Percentiles rank a stretch among this genome's conserved stretches.
phyloP scores from a whole-genome alignment of 495 filamentous ascomycete species.

The Chaetomium fimeti region DNA sequence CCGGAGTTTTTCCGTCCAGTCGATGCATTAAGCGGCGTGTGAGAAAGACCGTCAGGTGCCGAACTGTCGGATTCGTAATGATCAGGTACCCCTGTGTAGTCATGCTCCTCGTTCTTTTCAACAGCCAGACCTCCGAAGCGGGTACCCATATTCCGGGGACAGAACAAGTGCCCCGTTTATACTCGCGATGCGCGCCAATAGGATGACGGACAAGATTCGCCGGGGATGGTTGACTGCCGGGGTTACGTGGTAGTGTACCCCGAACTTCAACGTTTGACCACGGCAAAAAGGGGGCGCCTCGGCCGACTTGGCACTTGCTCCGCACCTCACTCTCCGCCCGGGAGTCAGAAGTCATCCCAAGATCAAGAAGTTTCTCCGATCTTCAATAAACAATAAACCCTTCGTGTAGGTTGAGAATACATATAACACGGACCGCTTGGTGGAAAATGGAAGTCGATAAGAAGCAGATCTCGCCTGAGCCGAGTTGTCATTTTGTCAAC shows the following conservation, averaged over 20 bases:
- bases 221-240: too few relatives aligned
- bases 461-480: background rate
- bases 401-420: too few relatives aligned
- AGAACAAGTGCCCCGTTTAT: background rate
- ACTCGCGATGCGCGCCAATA: conserved; percentile 5
- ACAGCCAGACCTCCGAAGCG: background rate
- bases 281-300: background rate
- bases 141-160: background rate
- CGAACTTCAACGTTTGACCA: background rate
- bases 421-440: too few relatives aligned
- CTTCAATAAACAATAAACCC: too few relatives aligned
- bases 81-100: too few relatives aligned
- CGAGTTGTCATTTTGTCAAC: background rate
- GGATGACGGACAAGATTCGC: background rate
- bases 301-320: background rate
- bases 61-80: too few relatives aligned
- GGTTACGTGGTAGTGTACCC: background rate
- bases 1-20: too few relatives aligned
- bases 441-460: too few relatives aligned
- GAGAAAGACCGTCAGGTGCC: too few relatives aligned
- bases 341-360: background rate
- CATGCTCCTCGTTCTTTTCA: too few relatives aligned
- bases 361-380: background rate
- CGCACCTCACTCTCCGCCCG: background rate
- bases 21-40: too few relatives aligned